phyloP scores from a whole-genome alignment of 2,329 filamentous ascomycete genomes.

The Fusarium sp. region DNA sequence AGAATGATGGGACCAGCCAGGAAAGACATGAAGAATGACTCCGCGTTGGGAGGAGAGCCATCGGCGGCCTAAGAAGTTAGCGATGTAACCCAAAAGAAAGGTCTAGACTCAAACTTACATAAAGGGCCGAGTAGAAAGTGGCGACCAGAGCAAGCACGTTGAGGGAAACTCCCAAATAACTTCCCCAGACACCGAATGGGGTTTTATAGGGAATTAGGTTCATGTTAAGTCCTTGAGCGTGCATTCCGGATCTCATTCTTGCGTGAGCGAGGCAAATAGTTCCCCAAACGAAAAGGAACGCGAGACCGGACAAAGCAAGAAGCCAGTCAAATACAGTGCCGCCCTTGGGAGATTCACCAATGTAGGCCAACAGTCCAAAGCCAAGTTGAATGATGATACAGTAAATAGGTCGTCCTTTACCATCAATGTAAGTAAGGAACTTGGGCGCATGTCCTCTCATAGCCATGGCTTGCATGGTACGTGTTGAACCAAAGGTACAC shows the following conservation, averaged over 20 bases:
- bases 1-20: slow-evolving; percentile 75
- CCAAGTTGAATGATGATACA: slow-evolving; percentile 75
- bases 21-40: slow-evolving; percentile 78
- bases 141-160: slow-evolving; percentile 80
- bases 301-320: slow-evolving; percentile 76
- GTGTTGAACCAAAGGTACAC: slow-evolving; percentile 89
- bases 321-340: slow-evolving; percentile 82
- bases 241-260: slow-evolving; percentile 85
- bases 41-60: slow-evolving; percentile 76
- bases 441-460: slow-evolving; percentile 85
- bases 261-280: slow-evolving; percentile 90
- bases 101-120: slow-evolving; percentile 2
- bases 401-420: slow-evolving; percentile 79
- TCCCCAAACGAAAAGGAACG: slow-evolving; percentile 81
- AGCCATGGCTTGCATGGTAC: slow-evolving; percentile 88
- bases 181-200: slow-evolving; percentile 83
- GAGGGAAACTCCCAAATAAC: slow-evolving; percentile 80
- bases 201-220: slow-evolving; percentile 83
- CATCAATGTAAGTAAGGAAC: slow-evolving; percentile 83
- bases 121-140: slow-evolving; percentile 79
- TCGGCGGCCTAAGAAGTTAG: slow-evolving; percentile 9
- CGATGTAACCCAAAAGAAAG: background rate
- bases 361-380: slow-evolving; percentile 80
- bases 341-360: slow-evolving; percentile 72
- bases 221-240: slow-evolving; percentile 71